Conservation (phyloP, 306 rosid species). For the Trifolium dubium region DNA sequence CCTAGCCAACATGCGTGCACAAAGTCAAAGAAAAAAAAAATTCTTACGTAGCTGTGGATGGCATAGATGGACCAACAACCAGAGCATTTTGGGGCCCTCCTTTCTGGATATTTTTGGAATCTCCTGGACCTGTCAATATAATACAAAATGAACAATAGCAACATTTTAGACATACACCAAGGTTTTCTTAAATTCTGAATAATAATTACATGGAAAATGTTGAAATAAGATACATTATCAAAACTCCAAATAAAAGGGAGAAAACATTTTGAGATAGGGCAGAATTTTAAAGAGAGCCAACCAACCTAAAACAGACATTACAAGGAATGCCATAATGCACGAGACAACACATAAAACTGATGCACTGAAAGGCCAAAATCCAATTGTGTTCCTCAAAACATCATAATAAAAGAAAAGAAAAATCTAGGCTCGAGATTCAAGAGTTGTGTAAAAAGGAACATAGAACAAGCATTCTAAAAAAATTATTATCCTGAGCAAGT, state of each 20-base stretch:
- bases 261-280: not conserved
- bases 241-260: not conserved
- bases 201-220: slow-evolving; percentile 19
- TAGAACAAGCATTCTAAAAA: slow-evolving; percentile 3
- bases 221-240: not conserved
- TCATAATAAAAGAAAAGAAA: not conserved
- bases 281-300: slow-evolving; percentile 1
- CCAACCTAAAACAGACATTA: slow-evolving; percentile 14
- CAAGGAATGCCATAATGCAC: slow-evolving; percentile 8
- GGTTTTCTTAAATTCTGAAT: slow-evolving; percentile 3
- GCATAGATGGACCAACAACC: slow-evolving; percentile 86
- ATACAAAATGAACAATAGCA: slow-evolving; percentile 25
- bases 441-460: slow-evolving; percentile 7
- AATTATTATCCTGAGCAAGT: too few species aligned
- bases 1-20: not conserved
- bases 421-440: slow-evolving; percentile 1
- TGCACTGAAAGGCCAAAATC: not conserved
- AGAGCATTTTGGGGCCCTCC: slow-evolving; percentile 69
- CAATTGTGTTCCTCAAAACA: not conserved
- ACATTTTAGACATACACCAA: slow-evolving; percentile 14
- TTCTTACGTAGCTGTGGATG: slow-evolving; percentile 66
- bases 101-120: slow-evolving; percentile 55
- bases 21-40: slow-evolving; percentile 14
- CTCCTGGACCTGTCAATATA: slow-evolving; percentile 60
- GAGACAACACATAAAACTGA: not conserved